Evolutionary conservation across 371 early-diverging fungal species (phyloP), one percentile per base, ranked within the genome.

Genomic region (Rhizopus microsporus): DNA sequence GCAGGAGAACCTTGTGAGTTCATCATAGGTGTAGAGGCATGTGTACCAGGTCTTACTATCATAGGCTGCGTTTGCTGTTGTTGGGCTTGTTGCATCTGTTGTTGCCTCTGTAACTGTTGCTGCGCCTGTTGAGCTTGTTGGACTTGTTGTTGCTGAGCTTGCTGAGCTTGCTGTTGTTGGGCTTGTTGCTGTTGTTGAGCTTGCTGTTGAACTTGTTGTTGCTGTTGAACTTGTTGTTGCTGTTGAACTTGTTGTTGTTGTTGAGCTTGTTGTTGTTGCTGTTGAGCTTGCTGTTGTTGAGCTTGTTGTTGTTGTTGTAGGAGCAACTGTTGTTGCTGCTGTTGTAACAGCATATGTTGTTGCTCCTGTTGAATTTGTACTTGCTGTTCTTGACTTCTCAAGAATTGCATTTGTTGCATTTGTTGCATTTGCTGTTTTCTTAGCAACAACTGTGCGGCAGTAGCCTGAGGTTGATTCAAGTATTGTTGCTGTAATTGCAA

Each of bases 21-120:
- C 62, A 66, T 69, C 4, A 63, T 56, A 12, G 73, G 73, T 51
- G 73, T 72, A 32, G 69, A 54, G 16, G 67, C 53, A 10, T 50
- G 55, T 32, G 44, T 47, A 5, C 17, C 29, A 2, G 42, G 32
- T n/a, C 53, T 56, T 17, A 55, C 37, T 30, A 46, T 34, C 1
- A 45, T 50, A 15, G 33, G 35, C 30, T 57, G 54, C 30, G 56
- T 57, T 30, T 55, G 52, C 12, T 43, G 47, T 38, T 56, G 62
- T 29, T 57, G 57, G 3, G 33, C 40, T 15, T 57, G 63, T 33
- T 50, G 46, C 37, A 53, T 51, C 39, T 47, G 56, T 39, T 56
- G 56, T 12, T 44, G 57, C 16, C 33, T 46, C 29, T 56, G 48
- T 32, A 44, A 34, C 35, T 40, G 32, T 17, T 54, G 43, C 10